These are phyloP conservation scores for Agapanthus africanus DNA, from an alignment of 106 monocot genomes.

Conservation along the genomic window DNA sequence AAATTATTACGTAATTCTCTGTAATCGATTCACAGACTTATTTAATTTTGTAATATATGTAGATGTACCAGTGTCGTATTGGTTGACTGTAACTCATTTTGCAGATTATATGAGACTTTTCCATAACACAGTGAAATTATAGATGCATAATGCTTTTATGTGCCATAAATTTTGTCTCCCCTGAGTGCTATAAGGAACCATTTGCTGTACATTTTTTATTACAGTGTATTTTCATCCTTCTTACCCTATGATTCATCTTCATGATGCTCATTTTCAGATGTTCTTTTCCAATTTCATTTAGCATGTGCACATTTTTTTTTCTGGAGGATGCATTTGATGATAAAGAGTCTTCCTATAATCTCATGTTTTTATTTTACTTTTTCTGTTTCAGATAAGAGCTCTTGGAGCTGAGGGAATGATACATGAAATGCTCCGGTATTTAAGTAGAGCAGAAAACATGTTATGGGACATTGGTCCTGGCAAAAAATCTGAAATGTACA, in stretches of 20 bases:
- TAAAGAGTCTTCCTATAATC: background rate
- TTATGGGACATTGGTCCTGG: constrained; percentile 27
- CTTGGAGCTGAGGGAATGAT: constrained; percentile 93
- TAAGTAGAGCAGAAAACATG: constrained; percentile 49
- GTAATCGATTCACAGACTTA: background rate
- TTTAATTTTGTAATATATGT: background rate
- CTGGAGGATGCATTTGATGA: background rate
- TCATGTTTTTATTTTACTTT: background rate
- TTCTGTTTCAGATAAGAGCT: constrained; percentile 61
- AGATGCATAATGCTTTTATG: background rate
- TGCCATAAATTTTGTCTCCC: background rate
- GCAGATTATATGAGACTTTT: background rate
- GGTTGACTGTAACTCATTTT: background rate
- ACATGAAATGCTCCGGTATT: constrained; percentile 60
- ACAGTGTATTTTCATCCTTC: background rate
- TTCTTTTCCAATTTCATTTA: background rate
- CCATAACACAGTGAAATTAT: background rate
- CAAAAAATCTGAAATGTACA: constrained; percentile 44
- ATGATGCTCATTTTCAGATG: background rate
- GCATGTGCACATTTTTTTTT: background rate
- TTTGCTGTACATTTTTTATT: background rate
- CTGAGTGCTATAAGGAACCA: background rate
- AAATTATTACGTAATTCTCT: too few species aligned
- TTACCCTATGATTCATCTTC: background rate
- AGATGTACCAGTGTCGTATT: too few species aligned